A percentile compares a stretch with the other conserved stretches of the same genome.
Conservation (phyloP, 306 rosid genomes). For the Pyrus pyrifolia region DNA sequence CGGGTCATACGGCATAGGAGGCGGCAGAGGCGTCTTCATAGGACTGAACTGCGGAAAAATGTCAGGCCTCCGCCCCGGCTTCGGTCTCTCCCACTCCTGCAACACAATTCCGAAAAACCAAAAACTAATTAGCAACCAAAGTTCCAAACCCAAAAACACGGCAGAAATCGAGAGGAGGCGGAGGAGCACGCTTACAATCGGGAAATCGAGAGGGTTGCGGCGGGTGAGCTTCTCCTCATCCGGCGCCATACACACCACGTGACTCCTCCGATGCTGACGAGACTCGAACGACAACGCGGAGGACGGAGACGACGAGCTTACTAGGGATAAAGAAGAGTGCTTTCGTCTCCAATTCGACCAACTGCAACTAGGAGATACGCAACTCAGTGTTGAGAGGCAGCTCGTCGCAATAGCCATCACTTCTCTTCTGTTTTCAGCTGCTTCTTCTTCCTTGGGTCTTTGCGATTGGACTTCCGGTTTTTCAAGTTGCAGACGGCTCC, state of each 20-base stretch:
- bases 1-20: slow-evolving; percentile 36
- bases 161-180: neutral
- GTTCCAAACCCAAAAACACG: neutral
- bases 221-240: slow-evolving; percentile 35
- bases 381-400: neutral
- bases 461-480: neutral
- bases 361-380: neutral
- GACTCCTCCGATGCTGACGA: neutral
- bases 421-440: neutral
- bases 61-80: slow-evolving; percentile 33
- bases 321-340: neutral
- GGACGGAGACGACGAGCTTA: neutral
- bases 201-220: slow-evolving; percentile 36
- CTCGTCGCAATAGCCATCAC: slow-evolving; percentile 1
- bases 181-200: slow-evolving; percentile 17
- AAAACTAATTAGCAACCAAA: neutral
- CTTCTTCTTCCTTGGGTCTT: neutral
- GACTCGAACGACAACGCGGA: neutral
- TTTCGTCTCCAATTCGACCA: neutral
- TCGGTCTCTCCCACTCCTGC: slow-evolving; percentile 42
- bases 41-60: slow-evolving; percentile 41
- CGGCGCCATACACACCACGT: slow-evolving; percentile 26
- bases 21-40: slow-evolving; percentile 35
- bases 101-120: neutral
- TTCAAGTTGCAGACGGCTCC: neutral